Conservation (phyloP, 768 basidiomycete genomes). For the Kwoniella pini region DNA sequence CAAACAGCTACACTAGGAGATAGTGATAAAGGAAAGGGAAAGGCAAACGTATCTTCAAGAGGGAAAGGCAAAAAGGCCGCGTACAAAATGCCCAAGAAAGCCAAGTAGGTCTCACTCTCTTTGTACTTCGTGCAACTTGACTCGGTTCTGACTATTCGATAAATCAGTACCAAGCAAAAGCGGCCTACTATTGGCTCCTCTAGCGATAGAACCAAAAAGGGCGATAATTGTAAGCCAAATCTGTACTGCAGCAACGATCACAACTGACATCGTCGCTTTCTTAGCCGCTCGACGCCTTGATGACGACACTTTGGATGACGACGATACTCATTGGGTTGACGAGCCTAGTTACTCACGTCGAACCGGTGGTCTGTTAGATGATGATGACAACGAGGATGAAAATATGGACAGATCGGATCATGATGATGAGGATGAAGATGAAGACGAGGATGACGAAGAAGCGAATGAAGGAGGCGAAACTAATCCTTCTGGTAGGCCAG, state of each 20-base stretch:
- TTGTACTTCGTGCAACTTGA: background rate
- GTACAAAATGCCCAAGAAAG: constrained; percentile 41
- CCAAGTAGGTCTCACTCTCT: constrained; percentile 15
- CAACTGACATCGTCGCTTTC: background rate
- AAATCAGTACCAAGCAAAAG: constrained; percentile 24
- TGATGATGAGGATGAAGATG: constrained; percentile 47
- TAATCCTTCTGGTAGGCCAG: constrained; percentile 53
- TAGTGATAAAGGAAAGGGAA: constrained; percentile 29
- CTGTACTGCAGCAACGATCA: background rate
- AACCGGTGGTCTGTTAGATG: constrained; percentile 6
- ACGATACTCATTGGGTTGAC: constrained; percentile 38
- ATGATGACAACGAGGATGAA: constrained; percentile 41
- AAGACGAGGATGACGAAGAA: constrained; percentile 51
- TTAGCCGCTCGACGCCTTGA: constrained; percentile 37
- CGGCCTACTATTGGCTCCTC: constrained; percentile 16
- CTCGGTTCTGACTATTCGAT: background rate
- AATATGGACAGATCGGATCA: constrained; percentile 43
- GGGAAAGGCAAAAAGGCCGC: constrained; percentile 57
- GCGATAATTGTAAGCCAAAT: constrained; percentile 35
- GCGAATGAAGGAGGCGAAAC: constrained; percentile 55
- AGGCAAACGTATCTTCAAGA: constrained; percentile 57
- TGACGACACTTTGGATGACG: constrained; percentile 44
- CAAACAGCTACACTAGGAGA: constrained; percentile 59
- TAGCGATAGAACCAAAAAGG: constrained; percentile 39
- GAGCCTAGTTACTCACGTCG: constrained; percentile 25